phyloP scores from a whole-genome alignment of 2,329 filamentous ascomycete genomes.

The Xylaria sp. region DNA sequence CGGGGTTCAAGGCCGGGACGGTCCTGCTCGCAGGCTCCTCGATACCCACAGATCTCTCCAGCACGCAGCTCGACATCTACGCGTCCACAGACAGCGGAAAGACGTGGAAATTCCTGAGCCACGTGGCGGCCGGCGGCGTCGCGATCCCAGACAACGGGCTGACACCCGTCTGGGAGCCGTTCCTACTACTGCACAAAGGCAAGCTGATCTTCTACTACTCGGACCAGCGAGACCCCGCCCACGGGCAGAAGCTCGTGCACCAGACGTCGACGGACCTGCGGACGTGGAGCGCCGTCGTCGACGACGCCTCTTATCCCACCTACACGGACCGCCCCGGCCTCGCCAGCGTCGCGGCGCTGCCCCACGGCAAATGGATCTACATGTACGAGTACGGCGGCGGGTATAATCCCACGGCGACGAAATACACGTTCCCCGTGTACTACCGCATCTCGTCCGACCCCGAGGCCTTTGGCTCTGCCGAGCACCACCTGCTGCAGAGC shows the following conservation, averaged over 20 bases:
- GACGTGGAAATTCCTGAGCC: conserved; percentile 75
- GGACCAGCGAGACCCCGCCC: conserved; percentile 70
- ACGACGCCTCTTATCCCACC: conserved; percentile 68
- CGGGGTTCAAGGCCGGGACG: conserved; percentile 69
- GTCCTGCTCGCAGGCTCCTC: conserved; percentile 71
- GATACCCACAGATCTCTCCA: conserved; percentile 68
- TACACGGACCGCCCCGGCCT: conserved; percentile 51
- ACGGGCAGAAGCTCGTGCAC: conserved; percentile 77
- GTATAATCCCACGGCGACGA: conserved; percentile 31
- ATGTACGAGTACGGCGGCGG: conserved; percentile 52
- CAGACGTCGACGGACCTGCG: conserved; percentile 69
- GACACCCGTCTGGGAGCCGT: conserved; percentile 80
- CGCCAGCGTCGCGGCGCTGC: conserved; percentile 66
- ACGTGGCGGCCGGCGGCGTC: conserved; percentile 72
- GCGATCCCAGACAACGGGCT: conserved; percentile 71
- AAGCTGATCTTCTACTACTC: conserved; percentile 75
- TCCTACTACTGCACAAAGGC: conserved; percentile 68
- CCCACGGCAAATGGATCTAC: conserved; percentile 70
- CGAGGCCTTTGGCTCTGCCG: conserved; percentile 43
- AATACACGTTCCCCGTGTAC: conserved; percentile 48
- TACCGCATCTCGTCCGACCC: conserved; percentile 50
- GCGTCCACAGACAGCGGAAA: conserved; percentile 69
- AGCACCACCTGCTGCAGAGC: conserved; percentile 41
- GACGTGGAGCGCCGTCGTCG: conserved; percentile 68
- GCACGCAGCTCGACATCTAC: conserved; percentile 76